phyloP scores from a whole-genome alignment of 345 rosid genomes.

The Laguncularia racemosa region DNA sequence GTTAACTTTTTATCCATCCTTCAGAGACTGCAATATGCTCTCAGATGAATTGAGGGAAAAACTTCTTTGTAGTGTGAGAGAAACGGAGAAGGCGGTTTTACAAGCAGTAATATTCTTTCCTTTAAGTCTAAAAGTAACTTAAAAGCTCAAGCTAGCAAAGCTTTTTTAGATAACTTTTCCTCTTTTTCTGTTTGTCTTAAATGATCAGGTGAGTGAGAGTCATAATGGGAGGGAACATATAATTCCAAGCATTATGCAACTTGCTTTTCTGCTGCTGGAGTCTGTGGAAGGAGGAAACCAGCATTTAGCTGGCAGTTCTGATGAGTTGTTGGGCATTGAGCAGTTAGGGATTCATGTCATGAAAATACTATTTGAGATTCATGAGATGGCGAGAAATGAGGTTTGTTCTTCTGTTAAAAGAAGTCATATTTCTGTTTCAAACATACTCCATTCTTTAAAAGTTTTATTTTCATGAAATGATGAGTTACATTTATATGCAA shows the following conservation, averaged over 20 bases:
- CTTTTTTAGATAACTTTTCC: not conserved
- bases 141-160: too few species aligned
- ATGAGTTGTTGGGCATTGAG: constrained; percentile 49
- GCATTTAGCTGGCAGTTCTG: constrained; percentile 24
- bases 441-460: not conserved
- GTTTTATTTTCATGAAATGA: not conserved
- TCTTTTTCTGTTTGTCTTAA: not conserved
- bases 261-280: constrained; percentile 64
- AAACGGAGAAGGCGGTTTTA: constrained; percentile 54
- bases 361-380: constrained; percentile 62
- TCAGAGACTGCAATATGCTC: constrained; percentile 72
- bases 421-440: not conserved
- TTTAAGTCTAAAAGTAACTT: not conserved
- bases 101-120: constrained; percentile 50
- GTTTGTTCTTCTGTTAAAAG: constrained; percentile 21
- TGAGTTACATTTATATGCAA: not conserved
- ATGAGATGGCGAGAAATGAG: constrained; percentile 87
- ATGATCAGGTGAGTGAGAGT: constrained; percentile 58
- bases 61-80: constrained; percentile 35
- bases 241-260: constrained; percentile 61
- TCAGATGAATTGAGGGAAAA: constrained; percentile 50
- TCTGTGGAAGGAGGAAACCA: constrained; percentile 42
- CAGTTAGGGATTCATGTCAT: constrained; percentile 66
- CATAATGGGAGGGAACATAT: constrained; percentile 72
- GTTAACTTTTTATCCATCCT: constrained; percentile 10